Conservation (phyloP, 2,329 filamentous ascomycete species). For the Talaromyces sp. region DNA sequence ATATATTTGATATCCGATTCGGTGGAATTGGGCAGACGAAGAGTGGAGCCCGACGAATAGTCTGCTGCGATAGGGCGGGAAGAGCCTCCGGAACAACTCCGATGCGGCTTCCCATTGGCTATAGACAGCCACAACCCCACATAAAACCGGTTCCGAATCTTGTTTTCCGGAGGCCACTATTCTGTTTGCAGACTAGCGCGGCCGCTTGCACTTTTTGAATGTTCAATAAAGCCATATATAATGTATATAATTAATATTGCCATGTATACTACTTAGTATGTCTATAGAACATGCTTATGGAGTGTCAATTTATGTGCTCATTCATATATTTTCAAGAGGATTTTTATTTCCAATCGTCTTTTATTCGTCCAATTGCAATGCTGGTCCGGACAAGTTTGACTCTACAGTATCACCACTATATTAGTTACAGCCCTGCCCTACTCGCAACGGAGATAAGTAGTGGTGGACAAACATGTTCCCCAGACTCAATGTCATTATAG, state of each 20-base stretch:
- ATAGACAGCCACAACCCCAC: background rate
- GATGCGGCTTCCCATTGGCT: background rate
- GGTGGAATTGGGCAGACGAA: background rate
- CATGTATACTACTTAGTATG: background rate
- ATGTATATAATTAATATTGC: background rate
- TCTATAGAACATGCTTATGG: background rate
- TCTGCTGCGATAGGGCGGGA: background rate
- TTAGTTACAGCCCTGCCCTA: too few relatives aligned
- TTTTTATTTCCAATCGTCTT: too few relatives aligned
- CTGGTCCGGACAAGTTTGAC: too few relatives aligned
- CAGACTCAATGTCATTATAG: background rate
- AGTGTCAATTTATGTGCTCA: too few relatives aligned
- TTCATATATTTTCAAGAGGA: too few relatives aligned
- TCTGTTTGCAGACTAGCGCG: background rate
- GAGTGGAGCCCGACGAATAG: background rate
- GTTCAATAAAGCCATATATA: too few relatives aligned
- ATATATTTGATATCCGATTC: too few relatives aligned
- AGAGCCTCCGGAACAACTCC: background rate
- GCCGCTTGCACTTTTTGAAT: too few relatives aligned
- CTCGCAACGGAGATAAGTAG: background rate
- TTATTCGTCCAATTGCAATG: too few relatives aligned
- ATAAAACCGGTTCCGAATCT: background rate
- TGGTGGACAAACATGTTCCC: background rate
- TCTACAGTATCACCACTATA: too few relatives aligned
- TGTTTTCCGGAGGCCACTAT: slow-evolving; percentile 1